Conservation (phyloP, 228 moss, liverwort and hornwort species). For the Sphagnum fallax region DNA sequence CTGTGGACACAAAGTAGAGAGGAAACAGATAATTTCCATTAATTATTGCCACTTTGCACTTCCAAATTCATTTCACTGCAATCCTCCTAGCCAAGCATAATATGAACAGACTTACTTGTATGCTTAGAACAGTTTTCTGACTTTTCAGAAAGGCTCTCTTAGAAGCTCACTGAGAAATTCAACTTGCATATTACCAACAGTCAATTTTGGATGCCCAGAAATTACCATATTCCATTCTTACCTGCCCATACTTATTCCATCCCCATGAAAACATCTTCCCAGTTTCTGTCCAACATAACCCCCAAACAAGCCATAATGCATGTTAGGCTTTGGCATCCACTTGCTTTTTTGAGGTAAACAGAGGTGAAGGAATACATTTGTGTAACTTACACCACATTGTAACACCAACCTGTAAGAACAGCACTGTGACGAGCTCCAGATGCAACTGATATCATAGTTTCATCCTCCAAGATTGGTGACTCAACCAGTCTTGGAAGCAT, state of each 20-base stretch:
- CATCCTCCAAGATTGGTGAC: conserved; percentile 75
- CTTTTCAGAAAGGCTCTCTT: neutral
- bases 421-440: conserved; percentile 94
- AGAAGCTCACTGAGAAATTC: neutral
- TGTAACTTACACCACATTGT: neutral
- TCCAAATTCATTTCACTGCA: no score
- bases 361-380: neutral
- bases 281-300: conserved; percentile 38
- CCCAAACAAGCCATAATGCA: neutral
- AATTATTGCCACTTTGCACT: no score
- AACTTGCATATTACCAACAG: neutral
- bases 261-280: conserved; percentile 94
- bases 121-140: neutral
- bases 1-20: conserved; percentile 26
- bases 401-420: conserved; percentile 46
- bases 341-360: no score
- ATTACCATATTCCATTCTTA: conserved; percentile 4
- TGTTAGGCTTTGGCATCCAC: neutral
- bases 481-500: conserved; percentile 79
- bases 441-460: conserved; percentile 48
- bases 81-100: no score
- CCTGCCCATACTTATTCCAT: conserved; percentile 98
- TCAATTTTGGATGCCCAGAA: no score
- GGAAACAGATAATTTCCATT: neutral
- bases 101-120: neutral